Base-by-base conservation (phyloP, 306 rosid genomes). In the Ammopiptanthus mongolicus region DNA sequence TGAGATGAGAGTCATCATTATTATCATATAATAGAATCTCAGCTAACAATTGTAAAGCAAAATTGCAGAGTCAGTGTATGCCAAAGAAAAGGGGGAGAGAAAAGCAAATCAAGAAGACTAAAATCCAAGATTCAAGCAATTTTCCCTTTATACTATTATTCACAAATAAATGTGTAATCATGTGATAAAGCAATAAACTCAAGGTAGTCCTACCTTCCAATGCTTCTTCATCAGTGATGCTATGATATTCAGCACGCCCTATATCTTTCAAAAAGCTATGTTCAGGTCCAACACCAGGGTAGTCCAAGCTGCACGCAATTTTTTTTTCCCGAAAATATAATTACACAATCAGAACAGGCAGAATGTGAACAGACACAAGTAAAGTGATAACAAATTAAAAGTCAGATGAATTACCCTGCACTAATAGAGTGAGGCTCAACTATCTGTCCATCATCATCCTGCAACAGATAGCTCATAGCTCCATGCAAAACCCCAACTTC, bases 211-310 rank as follows among this genome's bases (percentile, higher is more conserved):
- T 90, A 91, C 98, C 98, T 85, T 91, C 97, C 71, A 95, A 82
- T 50, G 98, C 97, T 90, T 95, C 98, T 22, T 86, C 93, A 48
- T 95, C 98, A 9, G 93, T 91, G 80, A 95, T 78, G 52, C 95
- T 79, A 60, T 90, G 1, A 52, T 95, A 95, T 67, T 95, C 98
- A 29, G 97, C 98, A 14, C 98, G 98, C 1, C 96, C 91, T 3
- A 78, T 4, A 68, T 95, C 98, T 81, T 91, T 95, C 81, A 95
- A 85, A 76, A 78, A 95, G 81, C 98, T 95, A 46, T 95, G 98
- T 84, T 95, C 98, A 0, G 98, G 98, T 51, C 98, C 98, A 21
- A 95, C 98, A 64, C 98, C 98, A 68, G 98, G 98, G 88, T 95
- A 95, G 85, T 95, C 98, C 97, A 95, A 37, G 12, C 42, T 37